Percentiles rank a stretch among this genome's conserved stretches.
phyloP scores from a whole-genome alignment of 139 green algal genomes.

The Tetraselmis chui region DNA sequence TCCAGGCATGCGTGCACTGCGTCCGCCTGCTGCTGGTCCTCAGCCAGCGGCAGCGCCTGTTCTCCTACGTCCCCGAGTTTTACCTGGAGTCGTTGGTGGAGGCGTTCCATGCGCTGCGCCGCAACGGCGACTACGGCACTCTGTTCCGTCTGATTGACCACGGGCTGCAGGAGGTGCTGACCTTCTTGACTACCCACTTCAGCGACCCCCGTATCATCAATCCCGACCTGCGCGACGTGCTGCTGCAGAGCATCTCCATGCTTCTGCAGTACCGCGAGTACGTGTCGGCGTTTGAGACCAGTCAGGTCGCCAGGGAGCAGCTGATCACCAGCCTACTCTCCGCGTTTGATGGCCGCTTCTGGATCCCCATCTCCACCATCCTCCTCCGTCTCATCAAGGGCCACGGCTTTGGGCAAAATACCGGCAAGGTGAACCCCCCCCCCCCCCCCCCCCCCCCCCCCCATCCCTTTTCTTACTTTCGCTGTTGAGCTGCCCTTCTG shows the following conservation, averaged over 20 bases:
- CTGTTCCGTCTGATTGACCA: conserved; percentile 1
- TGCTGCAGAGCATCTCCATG: conserved; percentile 49
- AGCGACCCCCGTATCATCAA: conserved; percentile 46
- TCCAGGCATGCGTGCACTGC: conserved; percentile 3
- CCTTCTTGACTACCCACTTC: conserved; percentile 34
- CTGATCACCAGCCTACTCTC: conserved; percentile 51
- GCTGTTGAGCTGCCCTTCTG: too few species aligned
- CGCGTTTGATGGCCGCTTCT: conserved; percentile 64
- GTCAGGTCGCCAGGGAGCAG: conserved; percentile 20
- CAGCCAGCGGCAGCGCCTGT: conserved; percentile 1
- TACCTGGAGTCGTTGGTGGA: conserved; percentile 62
- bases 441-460: too few species aligned
- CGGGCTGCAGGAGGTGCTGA: conserved; percentile 19
- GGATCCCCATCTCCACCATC: conserved; percentile 63
- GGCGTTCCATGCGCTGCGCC: conserved; percentile 52
- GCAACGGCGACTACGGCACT: conserved; percentile 3
- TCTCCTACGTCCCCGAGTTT: conserved; percentile 48
- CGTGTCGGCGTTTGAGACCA: conserved; percentile 45
- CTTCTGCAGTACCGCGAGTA: conserved; percentile 40
- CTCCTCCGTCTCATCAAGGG: conserved; percentile 43
- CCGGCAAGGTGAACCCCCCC: background rate
- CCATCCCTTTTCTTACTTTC: too few species aligned
- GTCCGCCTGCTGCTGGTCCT: conserved; percentile 4
- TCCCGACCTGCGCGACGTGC: conserved; percentile 48
- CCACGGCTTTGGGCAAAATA: conserved; percentile 37